A percentile compares a stretch with the other conserved stretches of the same genome.
Conservation (phyloP, 78 protist species). For the Cavenderia fasciculata region DNA sequence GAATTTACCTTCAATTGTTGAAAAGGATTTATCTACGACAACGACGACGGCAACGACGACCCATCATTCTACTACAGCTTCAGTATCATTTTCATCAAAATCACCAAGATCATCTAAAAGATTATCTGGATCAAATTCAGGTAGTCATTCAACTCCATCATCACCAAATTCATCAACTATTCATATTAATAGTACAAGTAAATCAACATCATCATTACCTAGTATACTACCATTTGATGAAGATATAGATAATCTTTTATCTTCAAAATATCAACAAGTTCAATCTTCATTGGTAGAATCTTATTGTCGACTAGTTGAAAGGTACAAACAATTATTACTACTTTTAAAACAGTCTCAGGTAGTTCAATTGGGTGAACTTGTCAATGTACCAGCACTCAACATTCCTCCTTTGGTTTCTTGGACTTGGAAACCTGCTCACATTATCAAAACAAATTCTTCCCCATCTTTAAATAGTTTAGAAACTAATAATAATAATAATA, state of each 20-base stretch:
- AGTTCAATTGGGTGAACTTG: constrained; percentile 13
- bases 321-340: constrained; percentile 1
- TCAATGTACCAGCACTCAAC: constrained; percentile 34
- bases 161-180: background rate
- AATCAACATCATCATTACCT: too few relatives aligned
- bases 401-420: constrained; percentile 48
- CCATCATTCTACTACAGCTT: background rate
- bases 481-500: background rate
- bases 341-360: constrained; percentile 25
- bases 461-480: background rate
- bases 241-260: constrained; percentile 12
- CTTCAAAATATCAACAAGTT: constrained; percentile 48
- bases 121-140: too few relatives aligned
- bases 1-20: background rate
- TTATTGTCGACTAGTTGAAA: background rate
- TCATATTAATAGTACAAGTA: too few relatives aligned
- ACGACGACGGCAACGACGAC: background rate
- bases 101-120: background rate
- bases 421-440: background rate
- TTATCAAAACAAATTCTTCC: background rate
- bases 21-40: background rate
- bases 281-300: constrained; percentile 43
- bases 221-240: background rate
- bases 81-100: background rate
- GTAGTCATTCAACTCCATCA: background rate